Evolutionary conservation across 2,329 filamentous ascomycete species (phyloP).

Genomic region (Exophiala calicioides): DNA sequence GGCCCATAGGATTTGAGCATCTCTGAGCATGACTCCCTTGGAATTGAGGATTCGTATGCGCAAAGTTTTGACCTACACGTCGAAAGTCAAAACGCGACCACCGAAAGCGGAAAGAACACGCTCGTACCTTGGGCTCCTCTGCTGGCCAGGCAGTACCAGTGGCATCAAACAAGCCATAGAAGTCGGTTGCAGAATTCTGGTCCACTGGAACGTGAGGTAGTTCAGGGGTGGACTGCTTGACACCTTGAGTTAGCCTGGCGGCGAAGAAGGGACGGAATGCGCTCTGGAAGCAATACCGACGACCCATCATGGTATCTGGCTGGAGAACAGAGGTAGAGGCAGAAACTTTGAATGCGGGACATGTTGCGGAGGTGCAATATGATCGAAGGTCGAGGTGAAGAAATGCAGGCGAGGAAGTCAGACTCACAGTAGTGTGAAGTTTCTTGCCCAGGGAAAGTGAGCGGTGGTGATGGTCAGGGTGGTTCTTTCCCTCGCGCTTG

Average conservation of each 20-base stretch:
- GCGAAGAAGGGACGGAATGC: constrained; percentile 8
- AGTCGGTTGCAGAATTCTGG: constrained; percentile 25
- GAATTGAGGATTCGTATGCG: constrained; percentile 53
- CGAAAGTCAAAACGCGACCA: constrained; percentile 3
- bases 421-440: constrained; percentile 18
- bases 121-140: constrained; percentile 29
- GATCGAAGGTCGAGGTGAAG: constrained; percentile 1
- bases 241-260: constrained; percentile 16
- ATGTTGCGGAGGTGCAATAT: constrained; percentile 19
- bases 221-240: constrained; percentile 24
- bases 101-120: neutral
- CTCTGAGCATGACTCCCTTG: constrained; percentile 59
- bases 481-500: constrained; percentile 40
- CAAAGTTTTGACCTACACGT: constrained; percentile 52
- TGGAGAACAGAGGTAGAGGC: constrained; percentile 22
- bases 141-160: constrained; percentile 8
- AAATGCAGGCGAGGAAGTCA: constrained; percentile 1
- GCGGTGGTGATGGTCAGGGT: constrained; percentile 8
- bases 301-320: constrained; percentile 15
- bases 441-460: constrained; percentile 13
- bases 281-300: constrained; percentile 16
- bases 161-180: constrained; percentile 30
- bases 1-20: constrained; percentile 64
- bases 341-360: constrained; percentile 19
- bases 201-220: constrained; percentile 17